A percentile compares a stretch with the other conserved stretches of the same genome.
Evolutionary conservation across 2,329 filamentous ascomycete genomes (phyloP).

Genomic region (Fusarium neocosmosporiellum): DNA sequence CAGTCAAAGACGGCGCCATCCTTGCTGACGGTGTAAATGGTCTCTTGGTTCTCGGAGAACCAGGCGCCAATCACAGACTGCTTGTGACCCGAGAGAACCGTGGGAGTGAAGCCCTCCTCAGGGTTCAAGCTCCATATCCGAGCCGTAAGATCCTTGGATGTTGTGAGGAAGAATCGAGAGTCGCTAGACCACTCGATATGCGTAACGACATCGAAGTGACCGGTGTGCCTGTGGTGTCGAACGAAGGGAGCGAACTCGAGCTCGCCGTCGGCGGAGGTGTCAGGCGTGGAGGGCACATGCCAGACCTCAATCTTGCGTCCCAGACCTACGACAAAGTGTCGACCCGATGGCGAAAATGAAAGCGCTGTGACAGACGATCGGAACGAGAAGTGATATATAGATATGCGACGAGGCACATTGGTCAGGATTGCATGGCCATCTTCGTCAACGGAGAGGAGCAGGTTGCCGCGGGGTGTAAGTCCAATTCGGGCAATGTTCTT

Average conservation of each 20-base stretch:
- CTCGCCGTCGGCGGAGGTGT: constrained; percentile 80
- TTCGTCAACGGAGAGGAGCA: constrained; percentile 93
- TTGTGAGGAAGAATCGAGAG: constrained; percentile 92
- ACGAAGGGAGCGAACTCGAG: constrained; percentile 97
- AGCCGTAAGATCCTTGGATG: constrained; percentile 91
- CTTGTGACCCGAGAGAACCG: constrained; percentile 89
- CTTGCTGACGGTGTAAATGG: constrained; percentile 95
- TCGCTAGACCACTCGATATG: constrained; percentile 96
- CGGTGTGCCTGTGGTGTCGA: constrained; percentile 84
- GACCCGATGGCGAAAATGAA: constrained; percentile 89
- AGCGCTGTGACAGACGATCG: constrained; percentile 84
- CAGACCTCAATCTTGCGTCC: constrained; percentile 93
- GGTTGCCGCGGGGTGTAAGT: constrained; percentile 88
- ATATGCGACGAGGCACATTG: constrained; percentile 85
- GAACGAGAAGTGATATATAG: constrained; percentile 97
- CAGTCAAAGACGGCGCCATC: constrained; percentile 97
- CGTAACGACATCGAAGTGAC: constrained; percentile 88
- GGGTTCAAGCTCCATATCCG: constrained; percentile 94
- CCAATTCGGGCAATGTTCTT: constrained; percentile 92
- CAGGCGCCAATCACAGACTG: constrained; percentile 94
- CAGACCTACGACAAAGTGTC: constrained; percentile 89
- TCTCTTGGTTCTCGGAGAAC: constrained; percentile 95
- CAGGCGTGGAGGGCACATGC: constrained; percentile 92
- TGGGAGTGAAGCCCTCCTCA: constrained; percentile 89
- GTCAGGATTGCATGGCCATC: constrained; percentile 94